These are phyloP conservation scores for Coemansia sp. DNA, from an alignment of 192 early-diverging fungal genomes.

Conservation along the genomic window DNA sequence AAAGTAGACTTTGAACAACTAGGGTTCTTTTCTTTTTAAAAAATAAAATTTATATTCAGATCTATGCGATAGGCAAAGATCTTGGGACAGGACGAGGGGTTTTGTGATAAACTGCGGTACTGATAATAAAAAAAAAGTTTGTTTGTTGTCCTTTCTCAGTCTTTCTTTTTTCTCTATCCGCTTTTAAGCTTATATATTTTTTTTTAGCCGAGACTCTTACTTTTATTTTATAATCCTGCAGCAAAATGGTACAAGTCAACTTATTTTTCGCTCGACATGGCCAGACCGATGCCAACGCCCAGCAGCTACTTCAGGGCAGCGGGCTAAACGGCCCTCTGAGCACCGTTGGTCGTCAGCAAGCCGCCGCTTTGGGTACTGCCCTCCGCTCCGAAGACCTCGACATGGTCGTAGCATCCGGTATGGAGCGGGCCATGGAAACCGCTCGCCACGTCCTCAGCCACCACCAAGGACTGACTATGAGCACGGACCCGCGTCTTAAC, in stretches of 20 bases:
- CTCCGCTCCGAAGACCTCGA: slow-evolving; percentile 33
- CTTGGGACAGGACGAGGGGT: background rate
- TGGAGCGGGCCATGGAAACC: slow-evolving; percentile 44
- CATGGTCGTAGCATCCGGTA: slow-evolving; percentile 40
- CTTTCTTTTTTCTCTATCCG: background rate
- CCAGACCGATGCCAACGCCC: slow-evolving; percentile 46
- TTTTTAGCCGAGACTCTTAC: background rate
- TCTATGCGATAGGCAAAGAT: background rate
- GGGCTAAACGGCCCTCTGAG: slow-evolving; percentile 37
- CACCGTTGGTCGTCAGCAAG: slow-evolving; percentile 32
- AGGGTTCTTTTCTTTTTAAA: background rate
- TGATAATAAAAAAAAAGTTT: background rate
- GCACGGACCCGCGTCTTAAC: slow-evolving; percentile 41
- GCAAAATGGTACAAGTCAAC: slow-evolving; percentile 18
- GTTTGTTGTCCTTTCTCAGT: background rate
- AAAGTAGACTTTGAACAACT: slow-evolving; percentile 13
- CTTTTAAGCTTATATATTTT: background rate
- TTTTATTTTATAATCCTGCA: background rate
- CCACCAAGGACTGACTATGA: slow-evolving; percentile 26
- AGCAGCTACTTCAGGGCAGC: slow-evolving; percentile 37
- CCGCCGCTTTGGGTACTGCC: slow-evolving; percentile 26
- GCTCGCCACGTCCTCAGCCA: slow-evolving; percentile 24
- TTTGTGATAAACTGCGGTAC: background rate
- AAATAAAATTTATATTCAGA: background rate
- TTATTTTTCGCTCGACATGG: slow-evolving; percentile 49